Conservation (phyloP, 345 rosid genomes). For the Linum lewisii region DNA sequence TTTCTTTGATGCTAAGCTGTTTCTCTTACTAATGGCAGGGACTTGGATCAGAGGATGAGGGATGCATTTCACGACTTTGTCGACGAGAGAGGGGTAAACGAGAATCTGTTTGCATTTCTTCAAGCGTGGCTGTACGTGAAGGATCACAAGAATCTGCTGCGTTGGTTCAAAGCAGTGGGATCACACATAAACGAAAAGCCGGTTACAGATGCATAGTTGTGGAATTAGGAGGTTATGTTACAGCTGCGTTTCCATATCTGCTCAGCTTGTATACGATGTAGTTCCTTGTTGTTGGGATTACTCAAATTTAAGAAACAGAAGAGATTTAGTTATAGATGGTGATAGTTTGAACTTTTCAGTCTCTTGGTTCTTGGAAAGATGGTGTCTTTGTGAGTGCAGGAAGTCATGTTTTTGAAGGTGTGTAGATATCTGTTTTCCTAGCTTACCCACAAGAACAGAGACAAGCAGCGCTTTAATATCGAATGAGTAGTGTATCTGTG, state of each 20-base stretch:
- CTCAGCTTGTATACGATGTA: not conserved
- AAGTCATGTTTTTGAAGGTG: too few species aligned
- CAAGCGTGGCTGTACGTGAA: slow-evolving; percentile 92
- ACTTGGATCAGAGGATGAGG: slow-evolving; percentile 66
- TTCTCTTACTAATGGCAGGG: slow-evolving; percentile 45
- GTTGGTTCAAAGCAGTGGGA: slow-evolving; percentile 82
- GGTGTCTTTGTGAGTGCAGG: too few species aligned
- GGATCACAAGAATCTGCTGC: slow-evolving; percentile 62
- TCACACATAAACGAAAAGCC: slow-evolving; percentile 34
- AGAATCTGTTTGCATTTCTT: slow-evolving; percentile 73
- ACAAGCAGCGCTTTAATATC: too few species aligned
- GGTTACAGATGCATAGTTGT: not conserved
- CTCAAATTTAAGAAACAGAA: too few species aligned
- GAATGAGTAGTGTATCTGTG: too few species aligned
- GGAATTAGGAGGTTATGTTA: not conserved
- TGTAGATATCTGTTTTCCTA: too few species aligned
- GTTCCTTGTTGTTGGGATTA: too few species aligned
- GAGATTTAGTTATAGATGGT: too few species aligned
- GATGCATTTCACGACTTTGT: slow-evolving; percentile 65
- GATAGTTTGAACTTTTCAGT: too few species aligned
- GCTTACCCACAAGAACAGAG: too few species aligned
- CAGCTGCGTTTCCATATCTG: not conserved
- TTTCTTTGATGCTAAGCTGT: not conserved
- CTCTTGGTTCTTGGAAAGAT: too few species aligned
- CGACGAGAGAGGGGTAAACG: slow-evolving; percentile 76